phyloP scores from a whole-genome alignment of 2,329 filamentous ascomycete species.

The Exophiala bonariae region DNA sequence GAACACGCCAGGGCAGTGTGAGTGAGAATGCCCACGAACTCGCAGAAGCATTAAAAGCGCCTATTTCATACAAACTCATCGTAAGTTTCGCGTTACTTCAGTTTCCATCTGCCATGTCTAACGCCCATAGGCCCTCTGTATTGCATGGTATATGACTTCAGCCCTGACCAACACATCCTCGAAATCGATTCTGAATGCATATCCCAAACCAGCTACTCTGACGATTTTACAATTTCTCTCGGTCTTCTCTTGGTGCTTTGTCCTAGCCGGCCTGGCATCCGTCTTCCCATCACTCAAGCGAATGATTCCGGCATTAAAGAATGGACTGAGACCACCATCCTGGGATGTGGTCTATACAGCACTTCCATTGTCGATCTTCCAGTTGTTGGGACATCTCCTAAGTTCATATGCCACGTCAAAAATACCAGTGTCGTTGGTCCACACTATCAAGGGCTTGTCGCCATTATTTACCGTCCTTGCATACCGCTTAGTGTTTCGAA shows the following conservation, averaged over 20 bases:
- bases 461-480: constrained; percentile 93
- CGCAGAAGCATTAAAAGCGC: constrained; percentile 84
- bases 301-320: constrained; percentile 73
- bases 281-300: constrained; percentile 70
- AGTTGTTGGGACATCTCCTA: constrained; percentile 88
- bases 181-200: constrained; percentile 91
- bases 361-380: constrained; percentile 87
- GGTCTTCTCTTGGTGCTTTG: constrained; percentile 82
- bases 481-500: constrained; percentile 85
- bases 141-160: constrained; percentile 92
- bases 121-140: constrained; percentile 70
- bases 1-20: constrained; percentile 78
- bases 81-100: constrained; percentile 53
- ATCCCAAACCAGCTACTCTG: constrained; percentile 86
- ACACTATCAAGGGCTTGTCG: constrained; percentile 97
- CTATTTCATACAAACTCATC: constrained; percentile 82
- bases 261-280: constrained; percentile 73
- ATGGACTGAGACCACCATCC: constrained; percentile 79
- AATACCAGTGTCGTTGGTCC: constrained; percentile 94
- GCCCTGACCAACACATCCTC: constrained; percentile 97
- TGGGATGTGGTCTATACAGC: constrained; percentile 82
- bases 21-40: constrained; percentile 93
- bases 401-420: constrained; percentile 91
- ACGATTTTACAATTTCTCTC: constrained; percentile 93
- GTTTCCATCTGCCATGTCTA: constrained; percentile 9